Evolutionary conservation across 2,329 filamentous ascomycete species (phyloP), one percentile per base, ranked within the genome.

Genomic region (Aspergillus chevalieri): DNA sequence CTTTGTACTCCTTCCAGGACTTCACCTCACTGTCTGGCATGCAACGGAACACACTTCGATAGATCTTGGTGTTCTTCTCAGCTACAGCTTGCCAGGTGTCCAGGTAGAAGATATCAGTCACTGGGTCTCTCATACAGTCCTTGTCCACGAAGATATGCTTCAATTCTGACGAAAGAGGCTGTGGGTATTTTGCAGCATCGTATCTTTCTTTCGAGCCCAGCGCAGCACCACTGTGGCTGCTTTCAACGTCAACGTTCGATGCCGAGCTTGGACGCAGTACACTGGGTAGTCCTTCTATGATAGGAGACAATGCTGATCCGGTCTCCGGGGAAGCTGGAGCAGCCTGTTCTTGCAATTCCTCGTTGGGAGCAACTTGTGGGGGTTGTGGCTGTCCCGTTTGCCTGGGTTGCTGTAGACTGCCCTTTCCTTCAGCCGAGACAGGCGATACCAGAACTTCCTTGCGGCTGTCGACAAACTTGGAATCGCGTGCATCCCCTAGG

Each of bases 21-120:
- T 83, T 85, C 22, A 95, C 93, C 64, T 96, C 89, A 46, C 85
- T 96, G 66, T 98, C 93, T 1, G 93, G 93, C 87, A 95, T 94
- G 69, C 91, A 96, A 43, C 91, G 84, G 75, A 98, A 98, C 7
- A 98, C 92, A 53, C 87, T 83, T 28, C 93, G 86, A 73, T 88
- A 98, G 44, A 98, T 80, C 65, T 90, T 92, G 3, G 93, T 98
- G 67, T 98, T 98, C 74, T 97, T 97, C 55, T 87, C 84, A 1
- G 93, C 93, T 47, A 90, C 84, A 15, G 83, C 79, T 56, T 86
- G 84, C 94, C 94, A 98, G 1, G 89, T 84, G 54, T 95, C 87
- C 43, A 93, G 82, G 65, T 89, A 87, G 70, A 98, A 98, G 1
- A 79, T 74, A 47, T 89, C 80, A 50, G 85, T 84, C 38, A 98